Evolutionary conservation across 306 rosid genomes (phyloP).

Genomic region (Urtica urens): DNA sequence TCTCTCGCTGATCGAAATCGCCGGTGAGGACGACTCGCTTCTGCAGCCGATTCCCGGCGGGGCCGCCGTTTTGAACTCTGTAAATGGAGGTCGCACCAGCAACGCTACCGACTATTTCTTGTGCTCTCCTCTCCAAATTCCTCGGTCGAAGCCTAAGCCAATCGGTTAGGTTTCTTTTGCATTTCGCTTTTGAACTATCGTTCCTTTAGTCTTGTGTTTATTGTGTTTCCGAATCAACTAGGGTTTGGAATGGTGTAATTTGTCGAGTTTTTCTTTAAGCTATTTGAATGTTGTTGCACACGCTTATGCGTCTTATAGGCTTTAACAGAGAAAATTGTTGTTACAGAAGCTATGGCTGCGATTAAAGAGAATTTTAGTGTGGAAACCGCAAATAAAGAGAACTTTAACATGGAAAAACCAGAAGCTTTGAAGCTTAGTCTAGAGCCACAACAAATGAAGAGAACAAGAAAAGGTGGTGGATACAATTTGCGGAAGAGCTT

Average conservation of each 20-base stretch:
- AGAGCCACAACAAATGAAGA: slow-evolving; percentile 66
- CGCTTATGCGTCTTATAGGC: no score
- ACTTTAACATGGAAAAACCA: slow-evolving; percentile 23
- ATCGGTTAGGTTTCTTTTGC: slow-evolving; percentile 27
- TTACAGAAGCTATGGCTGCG: slow-evolving; percentile 20
- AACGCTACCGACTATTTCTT: slow-evolving; percentile 22
- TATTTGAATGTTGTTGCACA: not conserved
- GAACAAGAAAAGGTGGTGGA: slow-evolving; percentile 63
- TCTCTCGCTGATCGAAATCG: slow-evolving; percentile 58
- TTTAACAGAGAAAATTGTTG: no score
- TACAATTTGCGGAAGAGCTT: slow-evolving; percentile 86
- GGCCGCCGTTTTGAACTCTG: slow-evolving; percentile 6
- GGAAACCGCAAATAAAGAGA: slow-evolving; percentile 32
- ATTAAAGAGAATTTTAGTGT: slow-evolving; percentile 11
- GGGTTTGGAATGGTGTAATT: not conserved
- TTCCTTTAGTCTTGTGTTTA: not conserved
- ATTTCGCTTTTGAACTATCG: not conserved
- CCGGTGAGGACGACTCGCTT: slow-evolving; percentile 64
- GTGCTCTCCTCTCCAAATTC: slow-evolving; percentile 58
- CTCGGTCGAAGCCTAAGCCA: slow-evolving; percentile 31
- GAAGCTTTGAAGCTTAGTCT: slow-evolving; percentile 45
- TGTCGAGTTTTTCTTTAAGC: not conserved
- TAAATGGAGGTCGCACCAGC: slow-evolving; percentile 1
- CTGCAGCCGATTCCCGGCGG: slow-evolving; percentile 21
- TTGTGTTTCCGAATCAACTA: not conserved